Percentiles rank a stretch among this genome's conserved stretches.
Conservation (phyloP, 2,329 filamentous ascomycete genomes). For the Aspergillus ochraceus region DNA sequence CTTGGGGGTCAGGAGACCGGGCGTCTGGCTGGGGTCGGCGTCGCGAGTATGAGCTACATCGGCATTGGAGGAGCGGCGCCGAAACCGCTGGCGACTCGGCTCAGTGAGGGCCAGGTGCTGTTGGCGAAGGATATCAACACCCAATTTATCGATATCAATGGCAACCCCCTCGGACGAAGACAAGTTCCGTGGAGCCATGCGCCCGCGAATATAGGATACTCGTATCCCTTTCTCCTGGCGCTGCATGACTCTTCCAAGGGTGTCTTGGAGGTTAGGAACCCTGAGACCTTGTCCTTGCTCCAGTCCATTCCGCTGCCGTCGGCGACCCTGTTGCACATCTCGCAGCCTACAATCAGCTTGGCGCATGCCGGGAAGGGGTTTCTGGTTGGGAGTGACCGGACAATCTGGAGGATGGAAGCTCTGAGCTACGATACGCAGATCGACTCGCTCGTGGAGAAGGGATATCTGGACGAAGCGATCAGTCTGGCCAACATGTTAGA, state of each 20-base stretch:
- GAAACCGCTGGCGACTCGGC: constrained; percentile 79
- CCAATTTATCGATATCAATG: constrained; percentile 81
- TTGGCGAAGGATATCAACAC: constrained; percentile 98
- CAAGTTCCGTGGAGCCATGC: constrained; percentile 91
- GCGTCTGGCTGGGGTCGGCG: constrained; percentile 79
- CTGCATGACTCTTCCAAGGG: constrained; percentile 82
- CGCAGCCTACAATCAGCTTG: constrained; percentile 88
- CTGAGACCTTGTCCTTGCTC: constrained; percentile 83
- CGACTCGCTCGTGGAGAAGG: constrained; percentile 72
- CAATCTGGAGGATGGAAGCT: constrained; percentile 94
- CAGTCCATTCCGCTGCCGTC: constrained; percentile 81
- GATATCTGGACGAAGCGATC: constrained; percentile 84
- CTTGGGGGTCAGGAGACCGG: constrained; percentile 64
- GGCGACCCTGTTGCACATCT: constrained; percentile 83
- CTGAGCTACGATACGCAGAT: constrained; percentile 90
- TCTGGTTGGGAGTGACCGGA: constrained; percentile 84
- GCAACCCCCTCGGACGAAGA: constrained; percentile 75
- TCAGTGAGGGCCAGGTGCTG: constrained; percentile 80
- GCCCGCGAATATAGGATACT: constrained; percentile 90
- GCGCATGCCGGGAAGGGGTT: constrained; percentile 96
- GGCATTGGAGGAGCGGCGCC: constrained; percentile 89
- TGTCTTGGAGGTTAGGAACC: constrained; percentile 85
- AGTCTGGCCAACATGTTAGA: constrained; percentile 87
- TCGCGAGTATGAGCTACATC: constrained; percentile 93
- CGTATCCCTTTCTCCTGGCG: constrained; percentile 91